phyloP scores from a whole-genome alignment of 345 rosid genomes.

The Combretum micranthum region DNA sequence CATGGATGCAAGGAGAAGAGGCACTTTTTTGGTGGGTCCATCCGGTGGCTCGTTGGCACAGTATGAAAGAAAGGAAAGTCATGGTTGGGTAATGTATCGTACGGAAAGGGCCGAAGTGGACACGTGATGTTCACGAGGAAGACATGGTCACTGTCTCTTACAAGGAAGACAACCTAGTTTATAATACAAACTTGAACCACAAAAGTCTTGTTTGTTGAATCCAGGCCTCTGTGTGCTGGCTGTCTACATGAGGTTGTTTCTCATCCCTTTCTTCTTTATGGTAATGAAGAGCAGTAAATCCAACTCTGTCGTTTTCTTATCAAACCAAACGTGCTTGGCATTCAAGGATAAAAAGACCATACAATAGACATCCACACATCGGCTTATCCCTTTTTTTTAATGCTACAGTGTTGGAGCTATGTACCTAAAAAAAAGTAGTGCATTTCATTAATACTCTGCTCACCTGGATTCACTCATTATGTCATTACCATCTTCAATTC shows the following conservation, averaged over 20 bases:
- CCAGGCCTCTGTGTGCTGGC: not conserved
- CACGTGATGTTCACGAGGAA: slow-evolving; percentile 38
- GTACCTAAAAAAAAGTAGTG: no score
- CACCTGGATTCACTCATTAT: no score
- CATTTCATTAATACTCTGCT: no score
- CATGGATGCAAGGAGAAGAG: no score
- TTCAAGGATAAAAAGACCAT: no score
- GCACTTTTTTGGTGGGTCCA: not conserved
- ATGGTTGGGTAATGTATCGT: slow-evolving; percentile 16
- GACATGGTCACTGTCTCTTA: slow-evolving; percentile 28
- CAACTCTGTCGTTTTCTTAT: no score
- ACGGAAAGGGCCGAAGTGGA: slow-evolving; percentile 13
- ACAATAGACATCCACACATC: no score
- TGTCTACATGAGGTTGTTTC: slow-evolving; percentile 4
- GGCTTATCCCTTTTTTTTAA: no score
- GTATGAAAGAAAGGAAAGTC: slow-evolving; percentile 9
- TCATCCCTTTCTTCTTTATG: slow-evolving; percentile 14
- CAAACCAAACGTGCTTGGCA: no score
- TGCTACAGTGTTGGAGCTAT: no score
- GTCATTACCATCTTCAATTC: no score
- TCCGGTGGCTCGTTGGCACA: not conserved
- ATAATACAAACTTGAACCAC: not conserved
- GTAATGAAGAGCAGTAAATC: not conserved
- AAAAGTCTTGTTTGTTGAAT: not conserved
- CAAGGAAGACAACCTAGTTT: slow-evolving; percentile 30